A percentile compares a stretch with the other conserved stretches of the same genome.
Conservation (phyloP, 139 green algal genomes). For the Mychonastes homosphaera region DNA sequence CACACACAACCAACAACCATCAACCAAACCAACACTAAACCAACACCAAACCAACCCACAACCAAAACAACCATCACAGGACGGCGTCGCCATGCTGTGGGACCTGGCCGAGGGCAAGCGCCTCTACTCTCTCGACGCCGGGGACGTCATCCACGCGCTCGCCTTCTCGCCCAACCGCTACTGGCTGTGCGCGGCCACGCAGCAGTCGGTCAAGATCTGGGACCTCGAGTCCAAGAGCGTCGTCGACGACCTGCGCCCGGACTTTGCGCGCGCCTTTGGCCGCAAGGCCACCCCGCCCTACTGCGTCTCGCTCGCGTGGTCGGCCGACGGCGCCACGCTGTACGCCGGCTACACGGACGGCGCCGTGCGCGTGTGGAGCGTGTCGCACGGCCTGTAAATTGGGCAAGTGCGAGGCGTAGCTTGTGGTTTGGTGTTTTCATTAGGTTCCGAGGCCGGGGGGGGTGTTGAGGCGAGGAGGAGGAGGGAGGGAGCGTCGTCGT, state of each 20-base stretch:
- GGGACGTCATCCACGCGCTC: constrained; percentile 95
- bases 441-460: too few species aligned
- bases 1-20: background rate
- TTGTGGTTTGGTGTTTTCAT: too few species aligned
- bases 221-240: constrained; percentile 94
- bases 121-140: constrained; percentile 94
- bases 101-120: constrained; percentile 98
- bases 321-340: constrained; percentile 89
- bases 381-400: constrained; percentile 35
- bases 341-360: constrained; percentile 73
- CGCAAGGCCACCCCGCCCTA: constrained; percentile 77
- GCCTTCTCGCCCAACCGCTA: constrained; percentile 98
- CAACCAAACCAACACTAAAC: background rate
- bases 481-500: too few species aligned
- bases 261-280: constrained; percentile 38
- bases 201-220: constrained; percentile 85
- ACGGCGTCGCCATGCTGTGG: constrained; percentile 98
- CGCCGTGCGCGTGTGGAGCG: constrained; percentile 47
- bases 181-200: constrained; percentile 5
- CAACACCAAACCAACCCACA: background rate
- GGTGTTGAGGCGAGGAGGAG: too few species aligned
- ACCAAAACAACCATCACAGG: constrained; percentile 36
- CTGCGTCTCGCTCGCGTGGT: constrained; percentile 92
- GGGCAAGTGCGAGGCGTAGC: too few species aligned
- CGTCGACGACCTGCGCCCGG: constrained; percentile 82